These are phyloP conservation scores for Saturnispora quitensis DNA, from an alignment of 805 yeast species.

Conservation along the genomic window DNA sequence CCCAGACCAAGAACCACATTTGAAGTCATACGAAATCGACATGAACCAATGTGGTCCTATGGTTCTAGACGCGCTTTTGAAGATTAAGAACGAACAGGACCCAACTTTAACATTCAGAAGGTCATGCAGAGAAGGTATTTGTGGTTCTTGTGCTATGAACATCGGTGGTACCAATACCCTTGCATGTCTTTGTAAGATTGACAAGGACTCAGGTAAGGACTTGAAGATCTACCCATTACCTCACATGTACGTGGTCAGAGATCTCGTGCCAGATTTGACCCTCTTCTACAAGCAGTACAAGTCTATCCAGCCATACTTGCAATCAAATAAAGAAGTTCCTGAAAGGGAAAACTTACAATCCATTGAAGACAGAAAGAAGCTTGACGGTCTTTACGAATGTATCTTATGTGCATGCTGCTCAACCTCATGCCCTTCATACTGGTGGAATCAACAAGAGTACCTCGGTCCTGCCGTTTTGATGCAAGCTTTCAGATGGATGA, in stretches of 20 bases:
- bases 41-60: conserved; percentile 93
- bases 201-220: conserved; percentile 63
- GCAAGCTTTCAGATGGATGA: conserved; percentile 99
- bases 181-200: conserved; percentile 93
- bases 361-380: conserved; percentile 86
- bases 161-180: conserved; percentile 95
- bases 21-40: conserved; percentile 78
- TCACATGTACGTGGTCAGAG: conserved; percentile 96
- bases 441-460: conserved; percentile 99
- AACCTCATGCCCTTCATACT: conserved; percentile 97
- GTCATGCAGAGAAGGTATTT: conserved; percentile 98
- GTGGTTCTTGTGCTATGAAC: conserved; percentile 99
- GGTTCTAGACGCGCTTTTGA: conserved; percentile 90
- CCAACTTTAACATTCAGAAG: conserved; percentile 93
- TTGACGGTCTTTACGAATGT: conserved; percentile 96
- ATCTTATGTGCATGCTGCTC: conserved; percentile 98
- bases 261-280: conserved; percentile 95
- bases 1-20: conserved; percentile 82
- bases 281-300: conserved; percentile 97
- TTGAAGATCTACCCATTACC: conserved; percentile 93
- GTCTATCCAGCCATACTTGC: conserved; percentile 94
- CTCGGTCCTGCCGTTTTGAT: conserved; percentile 97
- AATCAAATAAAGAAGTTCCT: conserved; percentile 76
- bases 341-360: conserved; percentile 91
- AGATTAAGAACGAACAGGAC: conserved; percentile 95